Base-by-base conservation (phyloP, 108 stramenopile genomes). In the Nitzschia sp. region DNA sequence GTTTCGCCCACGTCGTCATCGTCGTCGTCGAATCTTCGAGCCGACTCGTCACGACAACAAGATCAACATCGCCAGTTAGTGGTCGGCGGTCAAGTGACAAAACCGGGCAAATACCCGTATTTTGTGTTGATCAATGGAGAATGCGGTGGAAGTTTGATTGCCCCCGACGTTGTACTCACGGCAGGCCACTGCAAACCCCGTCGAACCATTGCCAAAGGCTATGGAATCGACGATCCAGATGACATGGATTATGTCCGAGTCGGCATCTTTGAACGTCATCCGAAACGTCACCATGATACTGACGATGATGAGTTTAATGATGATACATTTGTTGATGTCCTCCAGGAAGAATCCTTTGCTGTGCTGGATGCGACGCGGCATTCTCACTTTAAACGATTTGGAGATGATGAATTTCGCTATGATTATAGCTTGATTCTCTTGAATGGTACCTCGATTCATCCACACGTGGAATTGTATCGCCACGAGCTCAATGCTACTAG, bases 391-490 rank as follows among this genome's bases (percentile, higher is more conserved):
- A 8, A 23, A 23, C 49, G 49, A n/a, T 51, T 29, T 3, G 65
- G 65, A 1, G 57, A 58, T 8, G 68, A 69, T 23, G 68, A 69
- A 69, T 59, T 69, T 33, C 27, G 58, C 28, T 69, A 36, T 28
- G 68, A 69, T 33, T 69, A 59, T 25, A 33, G 33, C 21, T 25
- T 69, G 11, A 34, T 69, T 24, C 34, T 31, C 19, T 69, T 69
- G 68, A 59, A 69, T 36, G 49, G 49, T 4, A 54, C 56, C 6
- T 59, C 68, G 25, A 59, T 32, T 0, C 30, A 32, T 29, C 56
- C 56, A 24, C 8, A 5, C 5, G 27, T 58, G 5, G 8, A 5
- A 3, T 9, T 58, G 27, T 29, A 58, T 46, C 68, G 68, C 2
- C 24, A 69, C 4, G 26, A 21, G 24, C 21, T 23, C 19, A 66